A percentile compares a stretch with the other conserved stretches of the same genome.
These are phyloP conservation scores for Chrysochromulina parva DNA, from an alignment of 78 protist species.

Conservation along the genomic window DNA sequence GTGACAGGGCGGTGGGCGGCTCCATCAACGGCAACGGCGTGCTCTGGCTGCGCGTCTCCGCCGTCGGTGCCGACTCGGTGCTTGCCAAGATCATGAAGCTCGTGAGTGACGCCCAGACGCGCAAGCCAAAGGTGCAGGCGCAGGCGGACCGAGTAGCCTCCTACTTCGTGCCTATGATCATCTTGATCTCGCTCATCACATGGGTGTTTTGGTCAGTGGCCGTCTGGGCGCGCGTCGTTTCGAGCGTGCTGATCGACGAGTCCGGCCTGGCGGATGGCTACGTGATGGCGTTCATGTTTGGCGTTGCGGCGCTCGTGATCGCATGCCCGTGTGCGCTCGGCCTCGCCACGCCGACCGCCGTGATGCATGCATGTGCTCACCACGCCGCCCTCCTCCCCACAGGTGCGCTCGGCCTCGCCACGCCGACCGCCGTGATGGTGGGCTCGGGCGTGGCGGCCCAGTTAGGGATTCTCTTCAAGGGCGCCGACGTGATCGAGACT, in stretches of 20 bases:
- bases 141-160: constrained; percentile 77
- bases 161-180: constrained; percentile 82
- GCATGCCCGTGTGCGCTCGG: constrained; percentile 94
- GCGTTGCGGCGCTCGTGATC: constrained; percentile 77
- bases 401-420: constrained; percentile 89
- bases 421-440: constrained; percentile 94
- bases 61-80: neutral
- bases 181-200: constrained; percentile 71
- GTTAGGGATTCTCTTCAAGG: constrained; percentile 82
- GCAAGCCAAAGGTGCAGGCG: constrained; percentile 58
- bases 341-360: constrained; percentile 92
- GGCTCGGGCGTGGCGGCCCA: constrained; percentile 81
- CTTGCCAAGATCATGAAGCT: constrained; percentile 33
- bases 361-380: constrained; percentile 90
- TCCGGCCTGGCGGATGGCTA: neutral
- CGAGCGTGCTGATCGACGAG: neutral
- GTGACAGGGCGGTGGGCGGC: constrained; percentile 87
- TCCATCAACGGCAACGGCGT: constrained; percentile 65
- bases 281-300: constrained; percentile 11
- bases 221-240: neutral
- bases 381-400: no score
- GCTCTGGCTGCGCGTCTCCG: neutral
- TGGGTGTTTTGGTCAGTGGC: constrained; percentile 70
- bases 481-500: constrained; percentile 78
- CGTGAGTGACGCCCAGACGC: constrained; percentile 86